A percentile compares a stretch with the other conserved stretches of the same genome.
Evolutionary conservation across 148 eudicot genomes (phyloP).

Genomic region (Salicornia ramosissima): DNA sequence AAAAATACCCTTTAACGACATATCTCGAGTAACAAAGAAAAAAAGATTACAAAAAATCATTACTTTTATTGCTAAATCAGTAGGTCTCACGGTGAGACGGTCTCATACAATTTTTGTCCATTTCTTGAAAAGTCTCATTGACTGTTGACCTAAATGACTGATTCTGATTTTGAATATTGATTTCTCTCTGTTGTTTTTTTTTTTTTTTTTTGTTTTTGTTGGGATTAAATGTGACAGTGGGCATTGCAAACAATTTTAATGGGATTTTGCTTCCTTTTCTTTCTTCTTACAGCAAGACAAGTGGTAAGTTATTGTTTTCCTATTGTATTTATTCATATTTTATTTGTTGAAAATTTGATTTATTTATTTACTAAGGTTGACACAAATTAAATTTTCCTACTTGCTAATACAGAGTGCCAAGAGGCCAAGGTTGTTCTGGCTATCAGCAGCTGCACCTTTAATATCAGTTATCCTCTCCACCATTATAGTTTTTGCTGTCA

Average conservation of each 20-base stretch:
- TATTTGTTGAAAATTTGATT: background rate
- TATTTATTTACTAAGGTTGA: background rate
- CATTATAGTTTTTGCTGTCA: constrained; percentile 48
- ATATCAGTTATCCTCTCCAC: constrained; percentile 76
- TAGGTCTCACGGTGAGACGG: background rate
- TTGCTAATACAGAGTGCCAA: constrained; percentile 46
- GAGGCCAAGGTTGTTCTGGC: constrained; percentile 73
- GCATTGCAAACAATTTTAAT: constrained; percentile 76
- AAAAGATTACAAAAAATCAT: no score
- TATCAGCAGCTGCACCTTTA: constrained; percentile 91
- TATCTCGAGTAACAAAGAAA: no score
- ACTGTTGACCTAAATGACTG: no score
- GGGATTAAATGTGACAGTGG: constrained; percentile 59
- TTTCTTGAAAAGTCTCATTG: background rate
- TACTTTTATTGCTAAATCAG: no score
- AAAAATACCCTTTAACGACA: no score
- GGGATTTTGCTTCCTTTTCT: constrained; percentile 66
- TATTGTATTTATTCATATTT: background rate
- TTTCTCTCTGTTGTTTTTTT: no score
- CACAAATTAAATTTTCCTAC: background rate
- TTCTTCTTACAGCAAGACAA: constrained; percentile 61
- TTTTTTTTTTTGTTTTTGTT: background rate
- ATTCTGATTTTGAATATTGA: no score
- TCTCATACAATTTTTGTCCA: background rate
- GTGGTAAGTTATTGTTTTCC: constrained; percentile 45